A percentile compares a stretch with the other conserved stretches of the same genome.
phyloP scores from a whole-genome alignment of 768 basidiomycete genomes.

The Tricholomella constricta region DNA sequence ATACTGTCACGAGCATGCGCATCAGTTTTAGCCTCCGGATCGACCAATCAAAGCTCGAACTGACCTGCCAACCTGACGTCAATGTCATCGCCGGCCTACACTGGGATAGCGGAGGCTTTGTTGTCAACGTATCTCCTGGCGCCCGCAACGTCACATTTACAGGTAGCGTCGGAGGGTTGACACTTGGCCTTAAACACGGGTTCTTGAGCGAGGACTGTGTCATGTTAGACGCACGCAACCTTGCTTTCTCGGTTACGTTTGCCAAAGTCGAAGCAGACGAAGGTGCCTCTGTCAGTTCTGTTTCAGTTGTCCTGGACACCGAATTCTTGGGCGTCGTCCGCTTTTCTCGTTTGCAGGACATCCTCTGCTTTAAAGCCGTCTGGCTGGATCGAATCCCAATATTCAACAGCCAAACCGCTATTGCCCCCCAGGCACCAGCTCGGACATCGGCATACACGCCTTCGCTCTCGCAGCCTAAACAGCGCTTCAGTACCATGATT shows the following conservation, averaged over 20 bases:
- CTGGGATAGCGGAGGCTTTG: constrained; percentile 95
- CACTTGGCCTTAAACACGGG: constrained; percentile 80
- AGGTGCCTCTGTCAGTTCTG: constrained; percentile 44
- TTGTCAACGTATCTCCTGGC: constrained; percentile 75
- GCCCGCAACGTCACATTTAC: constrained; percentile 73
- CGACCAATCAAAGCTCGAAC: constrained; percentile 81
- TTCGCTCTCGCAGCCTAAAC: constrained; percentile 24
- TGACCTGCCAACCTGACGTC: constrained; percentile 90
- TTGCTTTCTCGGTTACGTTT: constrained; percentile 76
- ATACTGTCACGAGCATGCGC: constrained; percentile 54
- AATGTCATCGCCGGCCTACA: constrained; percentile 87
- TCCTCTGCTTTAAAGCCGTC: constrained; percentile 93
- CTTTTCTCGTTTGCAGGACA: constrained; percentile 87
- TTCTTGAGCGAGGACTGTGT: constrained; percentile 84
- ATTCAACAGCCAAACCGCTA: constrained; percentile 47
- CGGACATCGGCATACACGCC: constrained; percentile 20
- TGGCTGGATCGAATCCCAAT: constrained; percentile 89
- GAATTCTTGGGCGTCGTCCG: constrained; percentile 78
- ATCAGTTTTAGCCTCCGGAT: constrained; percentile 90
- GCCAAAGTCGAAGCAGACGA: constrained; percentile 46
- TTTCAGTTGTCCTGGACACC: constrained; percentile 84
- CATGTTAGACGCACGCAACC: constrained; percentile 77
- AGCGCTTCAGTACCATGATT: constrained; percentile 59
- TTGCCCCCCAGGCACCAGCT: constrained; percentile 24
- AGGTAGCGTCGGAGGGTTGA: constrained; percentile 80